Conservation (phyloP, 2,329 filamentous ascomycete species). For the Monosporascus ibericus region DNA sequence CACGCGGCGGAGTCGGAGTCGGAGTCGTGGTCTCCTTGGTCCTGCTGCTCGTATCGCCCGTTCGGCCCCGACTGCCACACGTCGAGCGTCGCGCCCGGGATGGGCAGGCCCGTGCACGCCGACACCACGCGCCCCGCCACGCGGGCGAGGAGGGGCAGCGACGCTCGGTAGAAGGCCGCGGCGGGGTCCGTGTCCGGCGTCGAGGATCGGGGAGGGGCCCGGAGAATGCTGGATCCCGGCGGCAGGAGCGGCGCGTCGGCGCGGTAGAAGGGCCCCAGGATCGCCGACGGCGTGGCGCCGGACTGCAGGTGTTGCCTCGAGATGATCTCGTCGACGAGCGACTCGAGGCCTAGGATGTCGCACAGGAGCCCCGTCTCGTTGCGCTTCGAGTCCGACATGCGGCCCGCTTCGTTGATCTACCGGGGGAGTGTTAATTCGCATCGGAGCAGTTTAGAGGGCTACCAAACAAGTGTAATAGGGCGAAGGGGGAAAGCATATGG, state of each 20-base stretch:
- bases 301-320: constrained; percentile 42
- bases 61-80: constrained; percentile 79
- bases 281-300: constrained; percentile 65
- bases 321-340: constrained; percentile 76
- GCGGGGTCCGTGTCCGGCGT: constrained; percentile 23
- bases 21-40: constrained; percentile 24
- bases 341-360: constrained; percentile 68
- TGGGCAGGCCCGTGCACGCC: constrained; percentile 55
- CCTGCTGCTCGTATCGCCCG: constrained; percentile 66
- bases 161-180: constrained; percentile 27
- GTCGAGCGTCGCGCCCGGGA: constrained; percentile 62
- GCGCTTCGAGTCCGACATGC: constrained; percentile 54
- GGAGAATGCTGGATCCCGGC: constrained; percentile 64
- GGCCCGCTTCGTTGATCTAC: constrained; percentile 60
- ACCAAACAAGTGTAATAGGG: no score
- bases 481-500: no score
- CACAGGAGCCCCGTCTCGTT: constrained; percentile 65
- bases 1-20: constrained; percentile 15
- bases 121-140: constrained; percentile 47
- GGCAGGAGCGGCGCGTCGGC: constrained; percentile 62
- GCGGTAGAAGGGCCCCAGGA: constrained; percentile 82
- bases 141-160: constrained; percentile 59
- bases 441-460: no score
- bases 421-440: no score
- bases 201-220: constrained; percentile 39